Conservation (phyloP, 495 filamentous ascomycete species). For the Trichocladium uniseriatum region DNA sequence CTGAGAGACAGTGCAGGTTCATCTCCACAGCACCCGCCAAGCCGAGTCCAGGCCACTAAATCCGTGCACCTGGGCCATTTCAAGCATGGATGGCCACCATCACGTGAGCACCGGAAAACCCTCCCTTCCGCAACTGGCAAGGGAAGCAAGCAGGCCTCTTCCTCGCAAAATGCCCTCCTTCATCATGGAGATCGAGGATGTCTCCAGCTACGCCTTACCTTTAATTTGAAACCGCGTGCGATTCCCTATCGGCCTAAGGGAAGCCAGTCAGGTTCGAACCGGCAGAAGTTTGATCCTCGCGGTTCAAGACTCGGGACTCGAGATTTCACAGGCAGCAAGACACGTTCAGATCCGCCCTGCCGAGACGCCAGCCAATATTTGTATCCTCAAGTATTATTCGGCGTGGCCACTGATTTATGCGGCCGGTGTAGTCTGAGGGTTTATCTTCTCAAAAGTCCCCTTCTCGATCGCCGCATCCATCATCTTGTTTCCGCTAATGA, state of each 20-base stretch:
- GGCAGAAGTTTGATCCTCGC: too few relatives aligned
- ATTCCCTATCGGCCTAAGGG: too few relatives aligned
- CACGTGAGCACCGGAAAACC: conserved; percentile 9
- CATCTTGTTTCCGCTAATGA: conserved; percentile 83
- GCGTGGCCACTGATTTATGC: background rate
- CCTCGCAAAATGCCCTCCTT: background rate
- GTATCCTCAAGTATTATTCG: too few relatives aligned
- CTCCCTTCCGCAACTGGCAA: background rate
- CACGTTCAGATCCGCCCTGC: too few relatives aligned
- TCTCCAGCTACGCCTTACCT: too few relatives aligned
- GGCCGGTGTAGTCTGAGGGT: background rate
- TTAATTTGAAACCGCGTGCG: too few relatives aligned
- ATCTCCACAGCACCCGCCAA: conserved; percentile 14
- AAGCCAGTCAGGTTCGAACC: too few relatives aligned
- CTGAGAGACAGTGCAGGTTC: conserved; percentile 6
- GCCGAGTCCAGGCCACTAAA: conserved; percentile 5
- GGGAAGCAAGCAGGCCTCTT: background rate
- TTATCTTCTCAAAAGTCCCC: conserved; percentile 48
- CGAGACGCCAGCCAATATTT: too few relatives aligned
- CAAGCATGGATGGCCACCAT: conserved; percentile 12
- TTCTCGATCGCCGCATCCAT: conserved; percentile 82
- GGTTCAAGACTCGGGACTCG: too few relatives aligned
- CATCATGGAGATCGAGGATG: too few relatives aligned
- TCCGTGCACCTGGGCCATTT: conserved; percentile 2
- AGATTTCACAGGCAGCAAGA: too few relatives aligned